Percentiles rank a stretch among this genome's conserved stretches.
Conservation (phyloP, 805 yeast species). For the Cyberlindnera euphorbiiphila region DNA sequence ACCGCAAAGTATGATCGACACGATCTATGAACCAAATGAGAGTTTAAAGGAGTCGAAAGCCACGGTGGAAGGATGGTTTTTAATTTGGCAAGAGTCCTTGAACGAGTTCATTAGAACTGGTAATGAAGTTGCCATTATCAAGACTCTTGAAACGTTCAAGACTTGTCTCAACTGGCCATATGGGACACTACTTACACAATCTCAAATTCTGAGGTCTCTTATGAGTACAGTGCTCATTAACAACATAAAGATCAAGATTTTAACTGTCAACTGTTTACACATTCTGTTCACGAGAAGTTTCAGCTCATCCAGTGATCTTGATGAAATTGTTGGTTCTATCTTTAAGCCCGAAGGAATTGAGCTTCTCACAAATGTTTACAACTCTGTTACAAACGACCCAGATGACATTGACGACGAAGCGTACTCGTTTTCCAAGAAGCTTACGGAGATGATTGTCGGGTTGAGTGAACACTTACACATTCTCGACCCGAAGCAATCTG, state of each 20-base stretch:
- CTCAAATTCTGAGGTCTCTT: constrained; percentile 62
- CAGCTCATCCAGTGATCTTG: constrained; percentile 62
- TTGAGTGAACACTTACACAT: constrained; percentile 72
- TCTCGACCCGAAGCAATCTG: constrained; percentile 44
- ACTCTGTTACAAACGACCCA: constrained; percentile 48
- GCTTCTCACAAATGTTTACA: constrained; percentile 62
- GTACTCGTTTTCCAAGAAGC: constrained; percentile 80
- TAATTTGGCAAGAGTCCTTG: constrained; percentile 61
- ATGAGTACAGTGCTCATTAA: constrained; percentile 54
- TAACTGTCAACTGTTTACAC: constrained; percentile 89
- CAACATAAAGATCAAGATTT: constrained; percentile 66
- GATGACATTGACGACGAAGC: constrained; percentile 74
- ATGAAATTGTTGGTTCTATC: constrained; percentile 72
- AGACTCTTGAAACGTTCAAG: constrained; percentile 76
- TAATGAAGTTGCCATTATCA: constrained; percentile 49
- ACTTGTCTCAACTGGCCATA: constrained; percentile 90
- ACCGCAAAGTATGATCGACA: constrained; percentile 58
- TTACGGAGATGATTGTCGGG: constrained; percentile 90
- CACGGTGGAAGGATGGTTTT: constrained; percentile 81
- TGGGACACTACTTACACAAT: constrained; percentile 65
- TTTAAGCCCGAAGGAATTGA: constrained; percentile 72
- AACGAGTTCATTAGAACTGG: constrained; percentile 40
- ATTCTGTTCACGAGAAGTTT: constrained; percentile 80
- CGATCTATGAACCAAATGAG: constrained; percentile 63
- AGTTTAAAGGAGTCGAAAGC: constrained; percentile 62